A percentile compares a stretch with the other conserved stretches of the same genome.
Conservation (phyloP, 192 early-diverging fungal species). For the Coemansia sp. region DNA sequence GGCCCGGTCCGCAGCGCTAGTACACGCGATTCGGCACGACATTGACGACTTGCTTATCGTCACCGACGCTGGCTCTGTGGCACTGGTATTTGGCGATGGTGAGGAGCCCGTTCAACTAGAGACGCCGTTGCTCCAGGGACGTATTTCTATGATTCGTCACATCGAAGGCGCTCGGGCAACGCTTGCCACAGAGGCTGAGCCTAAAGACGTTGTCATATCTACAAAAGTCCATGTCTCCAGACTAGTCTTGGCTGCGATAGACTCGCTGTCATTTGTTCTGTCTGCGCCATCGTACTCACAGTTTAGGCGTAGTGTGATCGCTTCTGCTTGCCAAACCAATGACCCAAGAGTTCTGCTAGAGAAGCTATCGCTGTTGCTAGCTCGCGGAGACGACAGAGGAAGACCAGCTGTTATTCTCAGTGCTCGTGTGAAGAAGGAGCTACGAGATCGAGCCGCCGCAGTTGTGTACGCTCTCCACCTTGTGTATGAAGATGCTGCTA, state of each 20-base stretch:
- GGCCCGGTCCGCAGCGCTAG: constrained; percentile 26
- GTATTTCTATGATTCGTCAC: constrained; percentile 6
- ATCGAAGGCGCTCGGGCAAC: constrained; percentile 7
- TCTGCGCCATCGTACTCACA: constrained; percentile 11
- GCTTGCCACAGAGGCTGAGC: neutral
- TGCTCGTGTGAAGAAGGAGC: constrained; percentile 20
- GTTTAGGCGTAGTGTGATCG: constrained; percentile 21
- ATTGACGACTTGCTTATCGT: constrained; percentile 42
- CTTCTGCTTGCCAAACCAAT: constrained; percentile 1
- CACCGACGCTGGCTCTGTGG: constrained; percentile 13
- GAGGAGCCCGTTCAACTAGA: constrained; percentile 15
- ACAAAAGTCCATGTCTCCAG: constrained; percentile 14
- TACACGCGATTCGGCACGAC: constrained; percentile 5
- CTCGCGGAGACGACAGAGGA: constrained; percentile 14
- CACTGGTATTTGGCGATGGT: constrained; percentile 13
- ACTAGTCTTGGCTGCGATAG: constrained; percentile 4
- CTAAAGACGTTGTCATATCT: neutral
- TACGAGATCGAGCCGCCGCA: constrained; percentile 26
- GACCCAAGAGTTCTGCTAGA: constrained; percentile 12
- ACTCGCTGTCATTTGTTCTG: constrained; percentile 35
- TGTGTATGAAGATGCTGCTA: constrained; percentile 35
- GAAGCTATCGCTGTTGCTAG: constrained; percentile 21
- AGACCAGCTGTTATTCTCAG: constrained; percentile 9
- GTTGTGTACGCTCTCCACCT: constrained; percentile 38
- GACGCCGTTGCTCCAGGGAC: neutral